Evolutionary conservation across 805 yeast species (phyloP).

Genomic region (Kodamaea hsintzibuensis): DNA sequence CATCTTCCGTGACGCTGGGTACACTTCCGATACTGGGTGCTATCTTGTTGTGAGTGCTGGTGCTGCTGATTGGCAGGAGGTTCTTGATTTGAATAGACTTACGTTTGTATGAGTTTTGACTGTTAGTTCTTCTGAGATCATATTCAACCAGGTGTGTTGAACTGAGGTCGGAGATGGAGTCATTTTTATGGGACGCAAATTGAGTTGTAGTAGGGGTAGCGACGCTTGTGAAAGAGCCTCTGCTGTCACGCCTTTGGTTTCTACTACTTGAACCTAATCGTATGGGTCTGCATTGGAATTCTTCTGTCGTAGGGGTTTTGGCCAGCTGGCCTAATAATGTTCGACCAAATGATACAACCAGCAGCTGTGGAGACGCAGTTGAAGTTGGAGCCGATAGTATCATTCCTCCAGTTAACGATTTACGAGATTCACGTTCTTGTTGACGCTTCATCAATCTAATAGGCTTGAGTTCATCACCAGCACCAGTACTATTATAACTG

Average conservation of each 20-base stretch:
- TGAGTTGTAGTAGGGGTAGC: background rate
- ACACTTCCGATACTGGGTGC: background rate
- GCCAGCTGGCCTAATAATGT: slow-evolving; percentile 2
- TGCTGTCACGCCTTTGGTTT: slow-evolving; percentile 5
- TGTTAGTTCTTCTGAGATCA: background rate
- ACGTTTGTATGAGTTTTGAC: slow-evolving; percentile 3
- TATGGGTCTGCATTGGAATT: slow-evolving; percentile 41
- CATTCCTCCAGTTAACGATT: background rate
- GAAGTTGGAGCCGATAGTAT: background rate
- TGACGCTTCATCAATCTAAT: slow-evolving; percentile 29
- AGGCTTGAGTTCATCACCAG: slow-evolving; percentile 21
- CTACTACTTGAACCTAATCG: slow-evolving; percentile 21
- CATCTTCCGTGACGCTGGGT: background rate
- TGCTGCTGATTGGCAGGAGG: slow-evolving; percentile 19
- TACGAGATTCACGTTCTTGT: slow-evolving; percentile 11
- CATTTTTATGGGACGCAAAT: background rate
- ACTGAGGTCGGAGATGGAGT: slow-evolving; percentile 1
- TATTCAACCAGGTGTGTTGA: background rate
- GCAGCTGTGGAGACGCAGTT: slow-evolving; percentile 4
- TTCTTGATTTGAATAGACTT: slow-evolving; percentile 37
- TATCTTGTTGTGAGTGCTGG: slow-evolving; percentile 18
- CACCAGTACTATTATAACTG: slow-evolving; percentile 1
- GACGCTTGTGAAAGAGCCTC: slow-evolving; percentile 3
- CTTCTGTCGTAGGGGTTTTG: slow-evolving; percentile 20
- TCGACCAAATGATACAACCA: slow-evolving; percentile 2